Percentiles rank a stretch among this genome's conserved stretches.
Evolutionary conservation across 2,329 filamentous ascomycete genomes (phyloP).

Genomic region (Fusarium cyanostomum): DNA sequence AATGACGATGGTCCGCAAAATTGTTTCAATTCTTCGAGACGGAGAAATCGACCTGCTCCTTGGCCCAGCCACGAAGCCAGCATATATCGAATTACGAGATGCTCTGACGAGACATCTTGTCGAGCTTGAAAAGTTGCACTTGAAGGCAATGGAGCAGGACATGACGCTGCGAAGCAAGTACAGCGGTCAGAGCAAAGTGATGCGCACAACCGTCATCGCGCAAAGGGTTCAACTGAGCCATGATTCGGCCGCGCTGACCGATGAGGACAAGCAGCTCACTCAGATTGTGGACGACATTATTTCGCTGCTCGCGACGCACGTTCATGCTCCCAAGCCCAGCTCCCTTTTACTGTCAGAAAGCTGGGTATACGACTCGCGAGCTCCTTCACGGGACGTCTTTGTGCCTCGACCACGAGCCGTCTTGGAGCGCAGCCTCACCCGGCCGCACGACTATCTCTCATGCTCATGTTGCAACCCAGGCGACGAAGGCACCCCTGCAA

Average conservation of each 20-base stretch:
- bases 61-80: conserved; percentile 43
- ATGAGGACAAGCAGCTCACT: conserved; percentile 77
- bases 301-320: conserved; percentile 39
- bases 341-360: conserved; percentile 73
- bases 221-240: conserved; percentile 84
- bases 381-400: conserved; percentile 78
- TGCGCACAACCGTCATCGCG: conserved; percentile 81
- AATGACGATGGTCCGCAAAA: conserved; percentile 37
- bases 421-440: conserved; percentile 75
- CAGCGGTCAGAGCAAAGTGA: conserved; percentile 73
- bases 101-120: conserved; percentile 54
- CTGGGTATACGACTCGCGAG: conserved; percentile 78
- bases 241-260: conserved; percentile 75
- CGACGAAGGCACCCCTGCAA: conserved; percentile 62
- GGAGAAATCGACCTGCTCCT: conserved; percentile 53
- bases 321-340: conserved; percentile 42
- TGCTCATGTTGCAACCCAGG: conserved; percentile 72
- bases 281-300: conserved; percentile 64
- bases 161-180: conserved; percentile 76
- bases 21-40: conserved; percentile 44
- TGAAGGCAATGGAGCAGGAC: conserved; percentile 55
- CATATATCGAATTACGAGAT: conserved; percentile 45
- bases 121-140: conserved; percentile 58
- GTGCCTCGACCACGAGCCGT: conserved; percentile 75
- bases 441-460: conserved; percentile 80